Base-by-base conservation (phyloP, 306 rosid species). In the Glycyrrhiza uralensis region DNA sequence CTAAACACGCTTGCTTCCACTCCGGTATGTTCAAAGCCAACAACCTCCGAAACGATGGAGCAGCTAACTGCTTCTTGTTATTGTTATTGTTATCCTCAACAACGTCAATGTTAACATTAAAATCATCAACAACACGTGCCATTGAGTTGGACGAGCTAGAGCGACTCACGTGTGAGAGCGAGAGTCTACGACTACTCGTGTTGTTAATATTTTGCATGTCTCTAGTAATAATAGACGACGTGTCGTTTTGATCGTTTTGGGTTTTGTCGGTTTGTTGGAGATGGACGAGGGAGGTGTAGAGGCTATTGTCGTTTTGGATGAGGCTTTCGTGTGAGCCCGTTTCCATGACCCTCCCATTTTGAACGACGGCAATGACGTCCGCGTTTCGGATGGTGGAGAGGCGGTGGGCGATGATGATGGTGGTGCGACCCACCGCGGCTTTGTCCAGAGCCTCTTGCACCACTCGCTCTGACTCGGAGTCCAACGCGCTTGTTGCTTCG, bases 401-500 rank as follows among this genome's bases (percentile, higher is more conserved):
- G 0, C 95, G 84, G 79, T 94, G 98, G 14, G 98, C 98, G 2
- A 94, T 89, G 77, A 91, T 64, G 19, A 89, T 85, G 22, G 98
- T 91, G 63, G 98, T 94, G 6, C 97, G 91, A 1, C 94, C 96
- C 0, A 94, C 81, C 0, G 92, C 69, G 0, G 92, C 97, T 44
- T 87, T 89, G 77, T 91, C 96, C 0, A 94, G 78, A 6, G 98
- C 98, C 82, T 89, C 87, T 86, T 94, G 98, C 17, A 94, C 98
- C 0, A 91, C 69, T 2, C 95, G 67, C 70, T 94, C 97, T 0
- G 97, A 94, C 66, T 94, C 95, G 0, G 95, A 83, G 74, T 94
- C 98, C 2, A 94, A 63, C 4, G 97, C 98, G 28, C 98, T 93
- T 0, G 98, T 93, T 11, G 98, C 98, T 67, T 93, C 98, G 29